Evolutionary conservation across 495 filamentous ascomycete species (phyloP).

Genomic region (Hyphodiscus hymeniophilus): DNA sequence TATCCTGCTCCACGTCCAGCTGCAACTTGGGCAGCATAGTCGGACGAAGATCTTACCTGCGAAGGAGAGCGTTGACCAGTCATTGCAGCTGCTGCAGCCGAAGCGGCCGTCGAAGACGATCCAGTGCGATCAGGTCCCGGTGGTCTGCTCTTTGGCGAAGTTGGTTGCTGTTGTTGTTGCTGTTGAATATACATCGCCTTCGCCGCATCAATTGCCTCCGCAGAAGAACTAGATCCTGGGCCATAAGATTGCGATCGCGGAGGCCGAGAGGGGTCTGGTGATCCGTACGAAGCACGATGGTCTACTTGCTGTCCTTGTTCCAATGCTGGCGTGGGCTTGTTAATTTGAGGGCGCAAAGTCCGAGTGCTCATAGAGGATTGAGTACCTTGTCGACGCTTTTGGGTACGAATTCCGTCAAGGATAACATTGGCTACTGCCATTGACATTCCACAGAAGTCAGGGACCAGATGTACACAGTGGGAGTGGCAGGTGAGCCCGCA

Average conservation of each 20-base stretch:
- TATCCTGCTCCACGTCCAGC: constrained; percentile 30
- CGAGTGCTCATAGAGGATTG: constrained; percentile 48
- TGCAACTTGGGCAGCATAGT: constrained; percentile 21
- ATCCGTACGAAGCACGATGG: constrained; percentile 39
- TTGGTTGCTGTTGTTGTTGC: constrained; percentile 15
- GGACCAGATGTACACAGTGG: constrained; percentile 88
- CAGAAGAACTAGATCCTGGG: constrained; percentile 24
- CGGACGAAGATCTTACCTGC: constrained; percentile 32
- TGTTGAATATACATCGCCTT: constrained; percentile 32
- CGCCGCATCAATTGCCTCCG: constrained; percentile 37
- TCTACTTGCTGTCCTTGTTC: constrained; percentile 25
- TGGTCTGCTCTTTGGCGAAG: constrained; percentile 28
- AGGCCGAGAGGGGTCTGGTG: constrained; percentile 29
- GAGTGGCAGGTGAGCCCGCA: constrained; percentile 88
- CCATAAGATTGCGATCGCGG: constrained; percentile 31
- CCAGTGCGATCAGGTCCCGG: constrained; percentile 32
- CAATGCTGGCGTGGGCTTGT: constrained; percentile 22
- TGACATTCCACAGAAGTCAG: constrained; percentile 99
- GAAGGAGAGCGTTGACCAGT: constrained; percentile 31
- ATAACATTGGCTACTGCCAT: constrained; percentile 97
- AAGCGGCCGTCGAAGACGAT: constrained; percentile 38
- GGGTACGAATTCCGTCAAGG: constrained; percentile 55
- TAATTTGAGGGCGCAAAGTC: constrained; percentile 53
- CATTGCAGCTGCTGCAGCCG: constrained; percentile 37
- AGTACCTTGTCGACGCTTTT: constrained; percentile 44